Evolutionary conservation across 139 green algal species (phyloP), one percentile per base, ranked within the genome.

Genomic region (Helicosporidium sp.): DNA sequence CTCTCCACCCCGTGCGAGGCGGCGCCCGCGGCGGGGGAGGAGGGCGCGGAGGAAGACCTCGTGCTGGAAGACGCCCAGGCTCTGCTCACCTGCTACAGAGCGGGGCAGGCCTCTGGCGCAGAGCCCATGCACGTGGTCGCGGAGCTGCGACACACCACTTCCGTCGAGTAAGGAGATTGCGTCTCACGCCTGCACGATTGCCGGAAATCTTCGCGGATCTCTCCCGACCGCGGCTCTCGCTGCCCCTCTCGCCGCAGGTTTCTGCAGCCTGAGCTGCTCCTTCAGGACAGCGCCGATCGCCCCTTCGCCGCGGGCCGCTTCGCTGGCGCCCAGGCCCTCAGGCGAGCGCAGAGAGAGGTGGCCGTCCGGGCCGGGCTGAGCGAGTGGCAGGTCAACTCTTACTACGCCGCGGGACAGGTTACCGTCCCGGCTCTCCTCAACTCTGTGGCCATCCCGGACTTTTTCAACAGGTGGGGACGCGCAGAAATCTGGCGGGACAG

Each of bases 381-480:
- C 25, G 66, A 79, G 66, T 86, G 75, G 74, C 68, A 78, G 56
- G 66, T 76, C 60, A 89, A 89, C 55, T 68, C 73, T 19, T 89
- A 84, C 69, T 87, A 80, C 58, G 63, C 54, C 27, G 73, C 75
- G 5, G 79, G 79, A 1, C 55, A 78, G 1, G 75, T 85, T 12
- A 75, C 78, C n/a, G 78, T 90, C 48, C 78, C 77, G 0, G 73
- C 78, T 20, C 48, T 82, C 47, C 57, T 82, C 37, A 75, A 87
- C 64, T 80, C 75, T 4, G 77, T 87, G 48, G 73, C 73, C 35
- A 75, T 56, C 45, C 65, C 80, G 49, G 57, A 46, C 57, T 81
- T 87, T 61, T 74, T 83, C 46, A 81, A 80, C 52, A 57, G 60
- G 60, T 64, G 46, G 3, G 45, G 33, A 1, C 6, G 27, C n/a